These are phyloP conservation scores for Teunomyces atbi DNA, from an alignment of 805 yeast species.

Conservation along the genomic window DNA sequence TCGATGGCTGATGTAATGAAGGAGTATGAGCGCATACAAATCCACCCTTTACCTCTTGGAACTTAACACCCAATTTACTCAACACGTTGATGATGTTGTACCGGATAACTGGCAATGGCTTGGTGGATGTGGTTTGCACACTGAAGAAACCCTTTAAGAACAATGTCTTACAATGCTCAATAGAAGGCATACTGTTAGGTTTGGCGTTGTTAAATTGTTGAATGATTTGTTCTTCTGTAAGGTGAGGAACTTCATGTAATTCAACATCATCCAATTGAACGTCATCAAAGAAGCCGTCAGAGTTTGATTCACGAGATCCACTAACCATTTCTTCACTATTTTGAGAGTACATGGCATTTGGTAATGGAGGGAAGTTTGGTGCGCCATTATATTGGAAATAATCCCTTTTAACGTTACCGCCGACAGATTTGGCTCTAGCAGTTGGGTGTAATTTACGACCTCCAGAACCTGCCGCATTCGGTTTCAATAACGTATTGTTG, in stretches of 20 bases:
- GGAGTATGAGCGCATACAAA: constrained; percentile 77
- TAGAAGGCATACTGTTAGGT: constrained; percentile 85
- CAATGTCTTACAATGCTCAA: constrained; percentile 87
- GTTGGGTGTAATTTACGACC: constrained; percentile 62
- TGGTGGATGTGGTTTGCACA: constrained; percentile 92
- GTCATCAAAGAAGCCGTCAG: constrained; percentile 59
- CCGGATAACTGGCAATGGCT: constrained; percentile 84
- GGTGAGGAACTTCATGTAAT: constrained; percentile 30
- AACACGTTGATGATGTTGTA: constrained; percentile 78
- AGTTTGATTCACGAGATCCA: constrained; percentile 16
- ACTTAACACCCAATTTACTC: constrained; percentile 73
- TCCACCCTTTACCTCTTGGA: constrained; percentile 90
- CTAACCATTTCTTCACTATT: constrained; percentile 43
- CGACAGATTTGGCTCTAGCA: constrained; percentile 84
- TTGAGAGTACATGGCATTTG: constrained; percentile 37
- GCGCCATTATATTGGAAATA: constrained; percentile 35
- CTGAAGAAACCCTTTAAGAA: constrained; percentile 91
- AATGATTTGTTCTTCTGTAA: constrained; percentile 41
- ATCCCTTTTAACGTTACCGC: constrained; percentile 69
- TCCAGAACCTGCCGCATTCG: constrained; percentile 10
- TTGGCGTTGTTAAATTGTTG: constrained; percentile 53
- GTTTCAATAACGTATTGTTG: constrained; percentile 4
- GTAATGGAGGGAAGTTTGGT: constrained; percentile 43
- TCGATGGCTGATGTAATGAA: constrained; percentile 29
- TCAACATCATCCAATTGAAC: constrained; percentile 43